phyloP scores from a whole-genome alignment of 2,329 filamentous ascomycete species.

The Verticillium klebahnii region DNA sequence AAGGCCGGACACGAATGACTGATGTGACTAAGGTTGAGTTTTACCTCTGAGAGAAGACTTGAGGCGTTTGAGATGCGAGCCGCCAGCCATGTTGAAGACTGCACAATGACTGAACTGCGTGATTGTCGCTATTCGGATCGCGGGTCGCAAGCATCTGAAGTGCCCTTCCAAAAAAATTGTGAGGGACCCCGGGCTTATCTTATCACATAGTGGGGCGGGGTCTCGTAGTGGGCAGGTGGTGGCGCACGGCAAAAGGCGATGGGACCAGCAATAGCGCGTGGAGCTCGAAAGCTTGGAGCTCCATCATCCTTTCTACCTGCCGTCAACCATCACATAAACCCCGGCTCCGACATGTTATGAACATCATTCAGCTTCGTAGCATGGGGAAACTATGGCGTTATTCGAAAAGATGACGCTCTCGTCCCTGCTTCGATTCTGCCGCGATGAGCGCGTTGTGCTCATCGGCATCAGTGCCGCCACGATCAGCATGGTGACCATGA shows the following conservation, averaged over 20 bases:
- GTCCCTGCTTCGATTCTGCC: slow-evolving; percentile 20
- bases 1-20: not conserved
- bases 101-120: slow-evolving; percentile 4
- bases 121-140: slow-evolving; percentile 2
- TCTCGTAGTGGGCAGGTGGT: slow-evolving; percentile 9
- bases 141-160: not conserved
- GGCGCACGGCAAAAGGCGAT: slow-evolving; percentile 11
- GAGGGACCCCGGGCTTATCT: slow-evolving; percentile 16
- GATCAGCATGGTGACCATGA: slow-evolving; percentile 51
- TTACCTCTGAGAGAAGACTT: slow-evolving; percentile 71
- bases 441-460: slow-evolving; percentile 51
- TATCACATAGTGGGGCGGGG: slow-evolving; percentile 16
- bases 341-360: not conserved
- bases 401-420: not conserved
- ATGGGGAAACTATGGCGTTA: not conserved
- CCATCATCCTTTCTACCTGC: not conserved
- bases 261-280: not conserved
- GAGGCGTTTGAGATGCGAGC: slow-evolving; percentile 92
- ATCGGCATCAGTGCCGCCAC: slow-evolving; percentile 52
- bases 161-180: slow-evolving; percentile 15
- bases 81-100: slow-evolving; percentile 63
- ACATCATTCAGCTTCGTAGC: not conserved
- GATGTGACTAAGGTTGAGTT: no score
- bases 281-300: not conserved
- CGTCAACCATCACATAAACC: not conserved